phyloP scores from a whole-genome alignment of 179 eudicot species.

The Silene vulgaris region DNA sequence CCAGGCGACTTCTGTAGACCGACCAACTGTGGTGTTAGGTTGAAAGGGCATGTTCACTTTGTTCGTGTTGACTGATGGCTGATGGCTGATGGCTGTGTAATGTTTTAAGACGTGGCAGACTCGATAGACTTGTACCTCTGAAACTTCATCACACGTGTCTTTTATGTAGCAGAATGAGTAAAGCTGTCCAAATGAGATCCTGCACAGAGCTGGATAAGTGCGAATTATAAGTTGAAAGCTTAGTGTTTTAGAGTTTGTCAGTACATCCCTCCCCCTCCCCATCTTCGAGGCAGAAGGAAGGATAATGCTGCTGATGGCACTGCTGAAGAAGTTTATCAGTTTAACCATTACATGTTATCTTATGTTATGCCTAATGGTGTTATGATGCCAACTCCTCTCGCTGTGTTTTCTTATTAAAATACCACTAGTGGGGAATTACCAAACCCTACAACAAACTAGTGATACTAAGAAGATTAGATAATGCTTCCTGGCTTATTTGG shows the following conservation, averaged over 20 bases:
- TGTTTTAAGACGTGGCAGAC: not conserved
- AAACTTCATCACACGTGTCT: not conserved
- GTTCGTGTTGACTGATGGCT: not conserved
- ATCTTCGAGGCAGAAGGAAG: not conserved
- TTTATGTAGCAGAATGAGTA: not conserved
- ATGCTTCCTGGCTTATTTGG: slow-evolving; percentile 8
- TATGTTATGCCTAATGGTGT: not conserved
- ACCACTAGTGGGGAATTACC: not conserved
- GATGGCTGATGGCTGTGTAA: slow-evolving; percentile 3
- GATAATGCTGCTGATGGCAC: not conserved
- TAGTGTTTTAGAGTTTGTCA: not conserved
- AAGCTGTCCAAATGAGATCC: not conserved
- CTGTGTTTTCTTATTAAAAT: not conserved
- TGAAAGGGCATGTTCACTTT: not conserved
- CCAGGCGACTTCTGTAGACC: not conserved
- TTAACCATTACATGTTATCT: not conserved
- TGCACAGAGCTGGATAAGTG: not conserved
- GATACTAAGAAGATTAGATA: not conserved
- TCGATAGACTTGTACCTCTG: not conserved
- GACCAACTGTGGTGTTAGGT: not conserved
- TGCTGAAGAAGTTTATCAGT: not conserved
- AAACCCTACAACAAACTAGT: not conserved
- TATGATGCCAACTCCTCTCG: not conserved
- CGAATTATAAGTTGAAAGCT: not conserved
- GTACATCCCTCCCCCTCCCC: not conserved